A percentile compares a stretch with the other conserved stretches of the same genome.
Evolutionary conservation across 2,329 filamentous ascomycete species (phyloP).

Genomic region (Penicillium sp.): DNA sequence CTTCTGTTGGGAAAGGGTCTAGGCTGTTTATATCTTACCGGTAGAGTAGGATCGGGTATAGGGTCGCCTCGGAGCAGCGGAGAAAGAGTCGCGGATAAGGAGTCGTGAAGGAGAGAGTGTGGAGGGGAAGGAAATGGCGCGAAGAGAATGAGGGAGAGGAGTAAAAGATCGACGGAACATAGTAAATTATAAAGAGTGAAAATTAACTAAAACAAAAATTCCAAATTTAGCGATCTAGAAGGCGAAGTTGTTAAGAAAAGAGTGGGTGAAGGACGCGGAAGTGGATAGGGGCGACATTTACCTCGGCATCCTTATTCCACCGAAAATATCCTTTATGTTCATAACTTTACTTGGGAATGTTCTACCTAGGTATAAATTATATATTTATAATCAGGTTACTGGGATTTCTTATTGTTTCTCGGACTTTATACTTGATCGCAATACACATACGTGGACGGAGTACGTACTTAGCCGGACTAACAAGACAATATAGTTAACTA

Average conservation of each 20-base stretch:
- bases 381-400: neutral
- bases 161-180: slow-evolving; percentile 15
- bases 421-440: neutral
- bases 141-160: slow-evolving; percentile 4
- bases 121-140: slow-evolving; percentile 20
- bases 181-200: neutral
- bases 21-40: slow-evolving; percentile 4
- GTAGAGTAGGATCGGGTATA: slow-evolving; percentile 9
- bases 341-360: neutral
- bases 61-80: neutral
- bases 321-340: neutral
- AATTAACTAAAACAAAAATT: neutral
- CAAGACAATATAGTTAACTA: neutral
- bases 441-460: neutral
- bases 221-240: slow-evolving; percentile 1
- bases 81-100: neutral
- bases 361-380: too few species aligned
- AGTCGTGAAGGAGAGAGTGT: slow-evolving; percentile 15
- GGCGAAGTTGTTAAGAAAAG: slow-evolving; percentile 16
- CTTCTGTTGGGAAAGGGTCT: neutral
- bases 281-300: neutral
- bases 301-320: slow-evolving; percentile 15
- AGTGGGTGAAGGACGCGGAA: slow-evolving; percentile 4
- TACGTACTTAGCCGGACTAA: neutral
- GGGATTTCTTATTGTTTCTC: neutral